Base-by-base conservation (phyloP, 2,329 filamentous ascomycete species). In the Phoma sp. region DNA sequence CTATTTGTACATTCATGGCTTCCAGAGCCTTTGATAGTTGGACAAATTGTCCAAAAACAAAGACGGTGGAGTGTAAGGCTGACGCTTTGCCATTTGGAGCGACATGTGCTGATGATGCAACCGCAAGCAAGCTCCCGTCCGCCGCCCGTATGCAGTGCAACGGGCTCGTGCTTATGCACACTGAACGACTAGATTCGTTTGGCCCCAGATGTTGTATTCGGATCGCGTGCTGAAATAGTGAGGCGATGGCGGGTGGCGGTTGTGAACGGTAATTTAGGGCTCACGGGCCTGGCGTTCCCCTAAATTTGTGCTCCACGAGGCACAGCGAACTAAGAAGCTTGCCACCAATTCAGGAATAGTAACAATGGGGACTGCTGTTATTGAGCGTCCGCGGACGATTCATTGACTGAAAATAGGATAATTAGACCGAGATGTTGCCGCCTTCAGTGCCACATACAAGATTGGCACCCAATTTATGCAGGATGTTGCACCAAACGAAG, bases 21-120 rank as follows among this genome's bases (percentile, higher is more conserved):
- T 43, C 28, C 32, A 48, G 23, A 46, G 36, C 47, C 47, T 47
- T 49, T 47, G 52, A 59, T 62, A 29, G 60, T 59, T 48, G 51
- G 54, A 50, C 53, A 46, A 42, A 50, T 21, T 34, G 28, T 53
- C 23, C 23, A 53, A 45, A 54, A 56, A 52, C 53, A 57, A 49
- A 51, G 42, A 46, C 45, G 30, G 42, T 58, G 42, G 55, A 45
- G 39, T 46, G 52, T 26, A 50, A 52, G 42, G 36, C 29, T 47
- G 40, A 28, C 43, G 43, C 57, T 56, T 56, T 56, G 34, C 56
- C 49, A 25, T 49, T 43, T 49, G 3, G 33, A 28, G 39, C 25
- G 28, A 34, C 39, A 34, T 18, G 39, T 54, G 29, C 39, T 40
- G 50, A 21, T 33, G 39, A 54, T 48, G 43, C 46, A 42, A 33